These are phyloP conservation scores for Exophiala xenobiotica DNA, from an alignment of 2,329 filamentous ascomycete genomes.

Conservation along the genomic window DNA sequence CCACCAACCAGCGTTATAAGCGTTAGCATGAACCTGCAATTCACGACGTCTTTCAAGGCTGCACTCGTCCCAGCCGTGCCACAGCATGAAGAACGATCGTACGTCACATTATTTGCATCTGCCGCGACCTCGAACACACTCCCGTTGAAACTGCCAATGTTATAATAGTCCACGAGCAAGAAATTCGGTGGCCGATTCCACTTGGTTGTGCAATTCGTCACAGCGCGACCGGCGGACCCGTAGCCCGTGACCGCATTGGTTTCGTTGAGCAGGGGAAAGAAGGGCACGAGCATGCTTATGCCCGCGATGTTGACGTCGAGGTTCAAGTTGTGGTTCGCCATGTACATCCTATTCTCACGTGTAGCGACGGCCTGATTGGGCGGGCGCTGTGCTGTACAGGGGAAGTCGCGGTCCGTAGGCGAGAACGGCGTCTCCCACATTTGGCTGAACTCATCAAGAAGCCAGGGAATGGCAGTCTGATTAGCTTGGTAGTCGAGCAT, in stretches of 20 bases:
- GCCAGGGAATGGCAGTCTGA: conserved; percentile 74
- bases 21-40: background rate
- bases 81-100: conserved; percentile 48
- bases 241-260: conserved; percentile 68
- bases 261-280: conserved; percentile 65
- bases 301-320: conserved; percentile 68
- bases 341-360: conserved; percentile 66
- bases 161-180: conserved; percentile 83
- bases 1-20: too few relatives aligned
- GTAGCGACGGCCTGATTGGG: conserved; percentile 52
- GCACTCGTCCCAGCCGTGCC: conserved; percentile 21
- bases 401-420: conserved; percentile 66
- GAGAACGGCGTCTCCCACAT: conserved; percentile 92
- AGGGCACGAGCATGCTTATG: conserved; percentile 66
- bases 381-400: conserved; percentile 75
- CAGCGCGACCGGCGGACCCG: conserved; percentile 66
- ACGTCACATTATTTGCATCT: conserved; percentile 69
- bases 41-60: background rate
- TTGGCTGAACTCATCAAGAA: conserved; percentile 83
- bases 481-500: conserved; percentile 86
- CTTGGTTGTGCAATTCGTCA: conserved; percentile 60
- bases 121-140: conserved; percentile 77
- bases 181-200: conserved; percentile 74
- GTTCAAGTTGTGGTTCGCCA: conserved; percentile 91
- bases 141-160: conserved; percentile 65